Conservation (phyloP, 202 grass and related monocot species). For the Saccharum hybrid region DNA sequence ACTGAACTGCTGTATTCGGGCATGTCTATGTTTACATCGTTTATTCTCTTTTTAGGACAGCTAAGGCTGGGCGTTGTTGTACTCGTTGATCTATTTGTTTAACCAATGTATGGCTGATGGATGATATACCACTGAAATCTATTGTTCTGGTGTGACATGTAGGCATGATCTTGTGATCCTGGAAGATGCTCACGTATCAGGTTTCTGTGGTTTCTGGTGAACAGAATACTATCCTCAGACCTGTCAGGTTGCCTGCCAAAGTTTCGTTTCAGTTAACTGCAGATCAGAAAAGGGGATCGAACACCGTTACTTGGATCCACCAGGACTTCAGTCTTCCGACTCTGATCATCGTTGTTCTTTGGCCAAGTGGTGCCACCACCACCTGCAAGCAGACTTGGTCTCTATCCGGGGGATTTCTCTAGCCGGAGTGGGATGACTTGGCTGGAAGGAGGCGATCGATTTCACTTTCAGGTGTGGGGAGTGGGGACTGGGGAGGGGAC, state of each 20-base stretch:
- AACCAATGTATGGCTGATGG: neutral
- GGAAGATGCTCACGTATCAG: constrained; percentile 3
- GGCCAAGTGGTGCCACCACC: neutral
- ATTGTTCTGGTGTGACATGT: neutral
- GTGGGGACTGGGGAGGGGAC: neutral
- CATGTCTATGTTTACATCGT: constrained; percentile 6
- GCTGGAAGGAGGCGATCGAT: neutral
- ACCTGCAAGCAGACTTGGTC: neutral
- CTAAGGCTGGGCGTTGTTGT: neutral
- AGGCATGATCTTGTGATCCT: constrained; percentile 15
- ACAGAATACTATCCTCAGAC: neutral
- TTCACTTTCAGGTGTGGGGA: neutral
- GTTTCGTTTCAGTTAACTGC: neutral
- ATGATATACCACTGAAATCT: constrained; percentile 4
- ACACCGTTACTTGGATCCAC: neutral
- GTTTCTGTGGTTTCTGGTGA: neutral
- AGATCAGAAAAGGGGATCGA: neutral
- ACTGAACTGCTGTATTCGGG: neutral
- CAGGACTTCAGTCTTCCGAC: neutral
- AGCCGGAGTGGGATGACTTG: neutral
- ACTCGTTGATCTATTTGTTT: neutral
- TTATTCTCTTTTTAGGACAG: constrained; percentile 20
- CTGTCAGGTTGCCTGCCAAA: neutral
- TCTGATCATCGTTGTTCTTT: neutral
- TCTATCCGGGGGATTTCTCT: neutral